phyloP scores from a whole-genome alignment of 2,329 filamentous ascomycete species.

The Talaromyces pinophilus region DNA sequence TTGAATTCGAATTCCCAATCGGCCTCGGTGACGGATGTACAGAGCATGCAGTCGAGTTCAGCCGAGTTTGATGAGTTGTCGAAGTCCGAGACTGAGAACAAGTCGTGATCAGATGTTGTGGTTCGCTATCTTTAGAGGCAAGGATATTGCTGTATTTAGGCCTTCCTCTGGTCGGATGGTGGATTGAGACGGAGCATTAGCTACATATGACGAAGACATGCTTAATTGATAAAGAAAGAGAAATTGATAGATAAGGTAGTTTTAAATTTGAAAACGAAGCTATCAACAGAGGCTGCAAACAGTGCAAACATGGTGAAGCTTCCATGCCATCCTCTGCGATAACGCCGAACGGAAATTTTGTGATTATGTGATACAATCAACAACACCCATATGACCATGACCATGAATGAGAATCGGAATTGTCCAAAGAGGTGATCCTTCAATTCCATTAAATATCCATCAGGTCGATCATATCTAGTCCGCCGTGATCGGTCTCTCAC shows the following conservation, averaged over 20 bases:
- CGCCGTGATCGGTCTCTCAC: background rate
- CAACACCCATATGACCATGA: background rate
- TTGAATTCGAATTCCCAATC: slow-evolving; percentile 31
- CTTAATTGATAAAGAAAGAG: background rate
- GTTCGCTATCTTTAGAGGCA: background rate
- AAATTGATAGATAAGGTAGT: background rate
- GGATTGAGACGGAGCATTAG: background rate
- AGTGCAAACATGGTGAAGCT: slow-evolving; percentile 25
- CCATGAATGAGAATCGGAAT: background rate
- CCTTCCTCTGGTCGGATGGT: background rate
- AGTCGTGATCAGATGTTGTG: background rate
- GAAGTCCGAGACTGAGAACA: slow-evolving; percentile 23
- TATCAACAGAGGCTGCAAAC: slow-evolving; percentile 24
- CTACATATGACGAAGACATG: background rate
- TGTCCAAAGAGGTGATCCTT: background rate
- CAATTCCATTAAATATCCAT: background rate
- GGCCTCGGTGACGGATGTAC: slow-evolving; percentile 33
- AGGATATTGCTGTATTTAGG: background rate
- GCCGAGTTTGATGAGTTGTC: slow-evolving; percentile 32
- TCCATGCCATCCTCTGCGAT: background rate
- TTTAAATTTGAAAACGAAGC: background rate
- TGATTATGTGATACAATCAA: background rate
- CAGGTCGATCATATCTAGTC: background rate
- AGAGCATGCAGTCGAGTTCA: slow-evolving; percentile 39
- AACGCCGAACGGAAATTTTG: slow-evolving; percentile 7